A percentile compares a stretch with the other conserved stretches of the same genome.
phyloP scores from a whole-genome alignment of 2,329 filamentous ascomycete species.

The Pestalotiopsis sp. region DNA sequence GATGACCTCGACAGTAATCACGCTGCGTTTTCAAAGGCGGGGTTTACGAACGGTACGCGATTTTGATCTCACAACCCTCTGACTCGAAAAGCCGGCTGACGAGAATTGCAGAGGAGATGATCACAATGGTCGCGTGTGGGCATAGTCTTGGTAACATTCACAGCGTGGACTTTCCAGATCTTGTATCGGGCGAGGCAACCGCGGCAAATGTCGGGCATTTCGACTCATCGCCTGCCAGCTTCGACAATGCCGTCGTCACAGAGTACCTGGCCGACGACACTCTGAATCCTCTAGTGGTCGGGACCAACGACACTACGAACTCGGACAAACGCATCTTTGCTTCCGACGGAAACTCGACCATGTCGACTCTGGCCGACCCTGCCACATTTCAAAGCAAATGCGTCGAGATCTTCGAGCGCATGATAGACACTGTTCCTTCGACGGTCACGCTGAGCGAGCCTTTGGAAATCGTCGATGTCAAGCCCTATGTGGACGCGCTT shows the following conservation, averaged over 20 bases:
- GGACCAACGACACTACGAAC: conserved; percentile 37
- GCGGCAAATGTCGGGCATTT: conserved; percentile 38
- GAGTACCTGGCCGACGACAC: conserved; percentile 45
- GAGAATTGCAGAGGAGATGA: no score
- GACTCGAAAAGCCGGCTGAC: not conserved
- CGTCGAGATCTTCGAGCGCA: conserved; percentile 30
- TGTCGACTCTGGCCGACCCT: conserved; percentile 39
- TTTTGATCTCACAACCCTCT: not conserved
- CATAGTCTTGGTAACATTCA: no score
- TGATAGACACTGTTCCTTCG: conserved; percentile 38
- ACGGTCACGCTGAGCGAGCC: conserved; percentile 31
- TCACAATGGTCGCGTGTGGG: no score
- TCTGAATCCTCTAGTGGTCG: conserved; percentile 44
- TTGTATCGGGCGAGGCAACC: no score
- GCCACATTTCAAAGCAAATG: conserved; percentile 38
- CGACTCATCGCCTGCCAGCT: conserved; percentile 24
- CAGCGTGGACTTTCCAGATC: no score
- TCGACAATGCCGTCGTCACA: conserved; percentile 46
- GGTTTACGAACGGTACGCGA: no score
- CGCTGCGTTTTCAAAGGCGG: no score
- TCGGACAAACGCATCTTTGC: conserved; percentile 47
- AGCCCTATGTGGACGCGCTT: conserved; percentile 32
- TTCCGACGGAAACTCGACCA: conserved; percentile 46
- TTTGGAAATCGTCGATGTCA: conserved; percentile 31
- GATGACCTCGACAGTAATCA: conserved; percentile 27